Evolutionary conservation across 495 filamentous ascomycete genomes (phyloP).

Genomic region (Pyrenula aspistea): DNA sequence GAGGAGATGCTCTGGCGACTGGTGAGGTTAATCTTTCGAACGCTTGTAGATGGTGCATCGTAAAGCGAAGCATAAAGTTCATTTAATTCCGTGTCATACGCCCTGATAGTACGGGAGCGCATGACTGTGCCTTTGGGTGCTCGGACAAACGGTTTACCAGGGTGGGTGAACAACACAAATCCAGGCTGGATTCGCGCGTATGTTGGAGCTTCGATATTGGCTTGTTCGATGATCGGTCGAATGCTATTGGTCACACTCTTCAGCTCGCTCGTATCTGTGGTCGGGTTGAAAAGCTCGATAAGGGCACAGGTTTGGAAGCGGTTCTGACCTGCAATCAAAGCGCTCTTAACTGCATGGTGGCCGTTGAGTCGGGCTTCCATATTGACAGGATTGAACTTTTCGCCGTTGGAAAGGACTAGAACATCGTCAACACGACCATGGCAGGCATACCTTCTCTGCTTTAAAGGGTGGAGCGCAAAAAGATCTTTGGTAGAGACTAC

Average conservation of each 20-base stretch:
- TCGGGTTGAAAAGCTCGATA: slow-evolving; percentile 33
- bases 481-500: slow-evolving; percentile 45
- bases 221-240: slow-evolving; percentile 12
- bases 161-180: slow-evolving; percentile 20
- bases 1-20: not conserved
- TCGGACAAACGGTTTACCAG: slow-evolving; percentile 34
- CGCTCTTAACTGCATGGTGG: slow-evolving; percentile 31
- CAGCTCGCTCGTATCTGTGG: slow-evolving; percentile 18
- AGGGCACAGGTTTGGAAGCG: slow-evolving; percentile 30
- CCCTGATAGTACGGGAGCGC: slow-evolving; percentile 27
- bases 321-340: slow-evolving; percentile 36
- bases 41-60: slow-evolving; percentile 2
- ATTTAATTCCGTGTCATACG: slow-evolving; percentile 43
- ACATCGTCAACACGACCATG: slow-evolving; percentile 43
- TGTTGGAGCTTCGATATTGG: slow-evolving; percentile 10
- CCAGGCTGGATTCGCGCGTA: slow-evolving; percentile 3
- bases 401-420: slow-evolving; percentile 47
- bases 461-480: slow-evolving; percentile 34
- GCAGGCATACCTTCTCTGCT: slow-evolving; percentile 34
- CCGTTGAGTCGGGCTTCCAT: slow-evolving; percentile 32
- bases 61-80: slow-evolving; percentile 21
- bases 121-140: slow-evolving; percentile 46
- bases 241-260: slow-evolving; percentile 20
- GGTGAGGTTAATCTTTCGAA: slow-evolving; percentile 3
- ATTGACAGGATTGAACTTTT: slow-evolving; percentile 45